Base-by-base conservation (phyloP, 2,329 filamentous ascomycete genomes). In the Drechslerella stenobrocha region DNA sequence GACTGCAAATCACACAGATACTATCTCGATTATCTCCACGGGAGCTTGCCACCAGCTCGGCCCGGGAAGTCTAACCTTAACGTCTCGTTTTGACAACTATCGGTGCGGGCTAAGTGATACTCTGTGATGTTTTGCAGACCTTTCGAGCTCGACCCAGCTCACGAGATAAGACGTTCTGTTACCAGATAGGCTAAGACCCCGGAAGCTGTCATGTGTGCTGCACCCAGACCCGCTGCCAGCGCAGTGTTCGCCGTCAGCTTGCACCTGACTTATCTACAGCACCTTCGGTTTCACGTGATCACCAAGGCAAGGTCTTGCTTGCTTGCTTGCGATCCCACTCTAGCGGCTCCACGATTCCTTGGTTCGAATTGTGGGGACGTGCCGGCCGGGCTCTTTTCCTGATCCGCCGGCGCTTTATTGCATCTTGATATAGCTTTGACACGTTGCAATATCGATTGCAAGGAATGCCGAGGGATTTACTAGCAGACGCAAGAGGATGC, bases 1-100 rank as follows among this genome's bases (percentile, higher is more conserved):
- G 3, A 53, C 53, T 66, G 61, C 61, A 66, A 66, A 66, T 66
- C 47, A 50, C 15, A 48, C 30, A 20, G 15, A n/a, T n/a, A n/a
- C n/a, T 26, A 20, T n/a, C 18, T 20, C 52, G 8, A 15, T 55
- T 20, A 28, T n/a, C n/a, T n/a, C n/a, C 18, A 44, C 42, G 22
- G 45, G 45, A 34, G 26, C 57, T 46, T 13, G 13, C 11, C 46
- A 3, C 55, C 37, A 40, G 46, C 59, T 46, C 52, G 45, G 51
- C 24, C 52, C 58, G 61, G 47, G 47, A 58, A 28, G 53, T 35
- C 35, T 35, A 58, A 58, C 53, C 26, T 24, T 53, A 53, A 47
- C 47, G 52, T 40, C 45, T 42, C 50, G 53, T 66, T 40, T 34
- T 53, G 53, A 40, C 47, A 37, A 24, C 22, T 35, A 47, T 22